Evolutionary conservation across 1,284 basidiomycete species (phyloP).

Genomic region (Naganishia cerealis): DNA sequence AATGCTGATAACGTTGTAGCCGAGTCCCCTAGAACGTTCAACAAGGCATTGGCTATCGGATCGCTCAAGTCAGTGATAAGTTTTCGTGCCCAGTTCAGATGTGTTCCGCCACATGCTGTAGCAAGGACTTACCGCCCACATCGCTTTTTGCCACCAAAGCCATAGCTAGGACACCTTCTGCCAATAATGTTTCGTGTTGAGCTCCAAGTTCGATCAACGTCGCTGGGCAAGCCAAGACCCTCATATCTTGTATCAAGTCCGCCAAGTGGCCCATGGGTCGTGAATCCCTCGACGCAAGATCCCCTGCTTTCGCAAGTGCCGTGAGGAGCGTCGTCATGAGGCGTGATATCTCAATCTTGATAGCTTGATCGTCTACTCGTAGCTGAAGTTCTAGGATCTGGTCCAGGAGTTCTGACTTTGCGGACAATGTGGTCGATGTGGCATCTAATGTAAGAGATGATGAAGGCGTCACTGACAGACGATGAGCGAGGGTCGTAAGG

Average conservation of each 20-base stretch:
- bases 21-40: not conserved
- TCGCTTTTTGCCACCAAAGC: slow-evolving; percentile 12
- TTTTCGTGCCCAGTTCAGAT: not conserved
- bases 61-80: not conserved
- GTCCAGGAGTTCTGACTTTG: slow-evolving; percentile 59
- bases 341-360: slow-evolving; percentile 85
- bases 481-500: not conserved
- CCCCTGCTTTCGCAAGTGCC: slow-evolving; percentile 62
- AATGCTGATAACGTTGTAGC: not conserved
- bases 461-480: not conserved
- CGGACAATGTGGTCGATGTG: slow-evolving; percentile 56
- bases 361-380: slow-evolving; percentile 75
- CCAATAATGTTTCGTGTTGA: slow-evolving; percentile 11
- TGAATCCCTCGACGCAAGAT: not conserved
- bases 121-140: not conserved
- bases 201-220: not conserved
- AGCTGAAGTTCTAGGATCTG: slow-evolving; percentile 72
- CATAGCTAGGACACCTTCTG: slow-evolving; percentile 17
- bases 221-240: not conserved
- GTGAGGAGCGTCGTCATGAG: slow-evolving; percentile 76
- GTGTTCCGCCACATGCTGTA: not conserved
- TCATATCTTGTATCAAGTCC: not conserved
- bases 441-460: slow-evolving; percentile 58
- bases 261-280: not conserved
- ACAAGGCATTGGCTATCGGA: not conserved